Conservation (phyloP, 2,329 filamentous ascomycete genomes). For the Fusarium torreyae region DNA sequence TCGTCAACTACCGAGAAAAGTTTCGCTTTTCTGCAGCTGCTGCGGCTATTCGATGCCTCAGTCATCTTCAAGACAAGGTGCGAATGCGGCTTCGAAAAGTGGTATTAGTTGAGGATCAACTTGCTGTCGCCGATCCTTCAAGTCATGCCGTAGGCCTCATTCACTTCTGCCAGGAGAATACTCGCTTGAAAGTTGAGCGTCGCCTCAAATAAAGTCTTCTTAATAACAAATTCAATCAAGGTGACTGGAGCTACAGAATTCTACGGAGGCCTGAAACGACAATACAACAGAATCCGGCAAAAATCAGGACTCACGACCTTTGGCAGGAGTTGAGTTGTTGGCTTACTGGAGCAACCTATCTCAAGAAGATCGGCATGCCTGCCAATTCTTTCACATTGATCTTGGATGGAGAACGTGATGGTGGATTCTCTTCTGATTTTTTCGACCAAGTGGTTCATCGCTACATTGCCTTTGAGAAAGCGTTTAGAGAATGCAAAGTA, state of each 20-base stretch:
- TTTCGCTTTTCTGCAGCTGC: slow-evolving; percentile 19
- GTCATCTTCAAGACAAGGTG: background rate
- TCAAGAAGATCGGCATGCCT: slow-evolving; percentile 7
- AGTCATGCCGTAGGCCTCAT: slow-evolving; percentile 11
- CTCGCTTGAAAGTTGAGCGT: background rate
- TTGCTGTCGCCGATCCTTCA: background rate
- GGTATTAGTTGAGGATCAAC: background rate
- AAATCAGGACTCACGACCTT: too few species aligned
- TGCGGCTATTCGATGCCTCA: slow-evolving; percentile 11
- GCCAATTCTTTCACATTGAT: slow-evolving; percentile 6
- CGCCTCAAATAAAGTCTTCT: background rate
- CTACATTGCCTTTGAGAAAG: background rate
- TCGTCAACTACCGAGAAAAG: slow-evolving; percentile 1
- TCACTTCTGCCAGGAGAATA: slow-evolving; percentile 2
- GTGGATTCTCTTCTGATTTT: background rate
- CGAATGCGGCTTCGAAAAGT: background rate
- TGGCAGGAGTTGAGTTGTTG: background rate
- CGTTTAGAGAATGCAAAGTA: background rate
- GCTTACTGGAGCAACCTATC: slow-evolving; percentile 1
- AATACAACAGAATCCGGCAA: too few species aligned
- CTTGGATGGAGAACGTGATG: slow-evolving; percentile 2
- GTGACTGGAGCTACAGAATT: too few species aligned
- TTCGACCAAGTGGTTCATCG: slow-evolving; percentile 8
- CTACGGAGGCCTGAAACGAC: too few species aligned
- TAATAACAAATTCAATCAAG: too few species aligned